Percentiles rank a stretch among this genome's conserved stretches.
phyloP scores from a whole-genome alignment of 768 basidiomycete species.

The Hericium alpestre region DNA sequence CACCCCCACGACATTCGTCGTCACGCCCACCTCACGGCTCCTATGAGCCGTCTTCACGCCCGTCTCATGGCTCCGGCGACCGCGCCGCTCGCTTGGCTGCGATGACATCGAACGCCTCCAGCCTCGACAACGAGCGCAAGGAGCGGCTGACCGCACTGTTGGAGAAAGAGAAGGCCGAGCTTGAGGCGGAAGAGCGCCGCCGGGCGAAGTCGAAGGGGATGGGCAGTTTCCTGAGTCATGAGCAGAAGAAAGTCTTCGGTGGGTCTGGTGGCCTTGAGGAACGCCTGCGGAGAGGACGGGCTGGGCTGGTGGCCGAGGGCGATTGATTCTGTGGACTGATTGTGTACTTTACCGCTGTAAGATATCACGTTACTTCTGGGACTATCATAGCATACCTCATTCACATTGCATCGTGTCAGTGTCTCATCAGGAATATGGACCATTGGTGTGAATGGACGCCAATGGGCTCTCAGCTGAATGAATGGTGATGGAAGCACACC shows the following conservation, averaged over 20 bases:
- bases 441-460: neutral
- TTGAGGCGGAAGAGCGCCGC: conserved; percentile 59
- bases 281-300: conserved; percentile 60
- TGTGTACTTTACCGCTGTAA: neutral
- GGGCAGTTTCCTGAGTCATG: conserved; percentile 71
- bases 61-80: conserved; percentile 29
- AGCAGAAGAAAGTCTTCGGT: conserved; percentile 79
- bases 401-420: neutral
- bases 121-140: conserved; percentile 57
- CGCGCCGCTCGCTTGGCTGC: conserved; percentile 83
- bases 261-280: conserved; percentile 72
- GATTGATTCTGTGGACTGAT: conserved; percentile 27
- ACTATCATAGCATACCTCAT: neutral
- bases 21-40: conserved; percentile 12
- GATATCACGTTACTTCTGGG: neutral
- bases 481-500: neutral
- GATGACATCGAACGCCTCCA: conserved; percentile 70
- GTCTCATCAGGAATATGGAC: too few species aligned
- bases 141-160: conserved; percentile 58
- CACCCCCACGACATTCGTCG: conserved; percentile 16
- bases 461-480: neutral
- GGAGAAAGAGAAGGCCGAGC: conserved; percentile 68
- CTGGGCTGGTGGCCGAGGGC: conserved; percentile 57
- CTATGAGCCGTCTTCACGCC: conserved; percentile 4
- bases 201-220: conserved; percentile 66